Evolutionary conservation across 2,329 filamentous ascomycete genomes (phyloP), one percentile per base, ranked within the genome.

Genomic region (Penicillium hordei): DNA sequence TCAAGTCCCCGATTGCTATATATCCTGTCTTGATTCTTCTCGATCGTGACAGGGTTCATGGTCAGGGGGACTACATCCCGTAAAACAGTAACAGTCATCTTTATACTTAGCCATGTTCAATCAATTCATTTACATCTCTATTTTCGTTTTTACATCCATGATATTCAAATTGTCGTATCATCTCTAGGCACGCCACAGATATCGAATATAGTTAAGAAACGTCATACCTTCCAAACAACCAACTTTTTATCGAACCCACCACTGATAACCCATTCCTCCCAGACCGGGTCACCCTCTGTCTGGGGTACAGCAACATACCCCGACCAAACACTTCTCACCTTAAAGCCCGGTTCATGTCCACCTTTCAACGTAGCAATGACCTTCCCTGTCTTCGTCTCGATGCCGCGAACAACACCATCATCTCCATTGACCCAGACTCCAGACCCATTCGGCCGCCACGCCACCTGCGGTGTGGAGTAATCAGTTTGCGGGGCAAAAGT

Each of bases 361-460:
- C 72, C 69, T 52, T 70, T 78, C 54, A 88, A 68, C 34, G 72
- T 77, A 23, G 74, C 72, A 27, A 82, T 70, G 2, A 87, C 72
- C 69, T 84, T 87, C 7, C 86, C 86, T 1, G 79, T 86, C 55
- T 72, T 80, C 3, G 79, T 76, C 68, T 88, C 85, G 7, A 88
- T 74, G 1, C 85, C 86, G 48, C 85, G 76, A 29, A 88, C 77
- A 8, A 83, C 75, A 0, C 86, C 86, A 68, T 88, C 86, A 64
- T 88, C 86, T 4, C 83, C 83, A 72, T 86, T 88, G 13, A 88
- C 83, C 79, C 83, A 88, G 0, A 88, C 73, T 0, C 86, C 86
- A 42, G 77, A 81, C 0, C 84, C 85, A 67, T 86, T 80, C 1
- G 85, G 84, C 27, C 86, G 73, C 86, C 86, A 88, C 6, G 78